Conservation (phyloP, 2,329 filamentous ascomycete genomes). For the Diplodia seriata region DNA sequence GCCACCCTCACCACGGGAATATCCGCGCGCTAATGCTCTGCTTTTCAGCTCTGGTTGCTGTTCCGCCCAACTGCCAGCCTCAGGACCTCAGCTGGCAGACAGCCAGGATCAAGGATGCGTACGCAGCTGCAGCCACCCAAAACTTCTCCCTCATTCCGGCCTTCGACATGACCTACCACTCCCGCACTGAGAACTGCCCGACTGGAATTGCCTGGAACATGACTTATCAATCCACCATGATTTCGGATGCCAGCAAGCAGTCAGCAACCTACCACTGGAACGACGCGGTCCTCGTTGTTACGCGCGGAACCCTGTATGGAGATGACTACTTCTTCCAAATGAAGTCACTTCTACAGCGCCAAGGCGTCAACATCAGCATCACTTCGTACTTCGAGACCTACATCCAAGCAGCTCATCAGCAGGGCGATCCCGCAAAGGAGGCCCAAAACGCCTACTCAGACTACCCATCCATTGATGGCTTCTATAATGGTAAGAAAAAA, state of each 20-base stretch:
- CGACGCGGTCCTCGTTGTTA: constrained; percentile 47
- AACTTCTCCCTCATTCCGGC: constrained; percentile 49
- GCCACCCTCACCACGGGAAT: background rate
- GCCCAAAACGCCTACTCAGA: constrained; percentile 40
- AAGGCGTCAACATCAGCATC: constrained; percentile 42
- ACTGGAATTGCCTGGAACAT: constrained; percentile 46
- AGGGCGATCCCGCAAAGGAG: constrained; percentile 37
- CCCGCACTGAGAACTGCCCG: constrained; percentile 37
- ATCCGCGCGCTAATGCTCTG: background rate
- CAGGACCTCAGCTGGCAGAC: constrained; percentile 42
- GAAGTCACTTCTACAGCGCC: constrained; percentile 34
- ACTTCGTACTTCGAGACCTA: constrained; percentile 46
- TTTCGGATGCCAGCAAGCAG: constrained; percentile 36
- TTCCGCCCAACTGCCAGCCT: constrained; percentile 44
- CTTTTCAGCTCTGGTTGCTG: constrained; percentile 45
- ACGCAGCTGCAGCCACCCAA: constrained; percentile 42
- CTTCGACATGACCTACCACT: constrained; percentile 49
- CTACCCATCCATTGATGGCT: constrained; percentile 47
- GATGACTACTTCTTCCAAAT: constrained; percentile 46
- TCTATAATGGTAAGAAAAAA: constrained; percentile 44
- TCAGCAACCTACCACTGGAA: constrained; percentile 46
- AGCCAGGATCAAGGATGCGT: constrained; percentile 48
- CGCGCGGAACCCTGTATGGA: constrained; percentile 47
- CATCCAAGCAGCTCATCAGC: constrained; percentile 41
- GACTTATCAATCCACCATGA: constrained; percentile 45